A percentile compares a stretch with the other conserved stretches of the same genome.
These are phyloP conservation scores for Citrus australasica DNA, from an alignment of 345 rosid genomes.

Conservation along the genomic window DNA sequence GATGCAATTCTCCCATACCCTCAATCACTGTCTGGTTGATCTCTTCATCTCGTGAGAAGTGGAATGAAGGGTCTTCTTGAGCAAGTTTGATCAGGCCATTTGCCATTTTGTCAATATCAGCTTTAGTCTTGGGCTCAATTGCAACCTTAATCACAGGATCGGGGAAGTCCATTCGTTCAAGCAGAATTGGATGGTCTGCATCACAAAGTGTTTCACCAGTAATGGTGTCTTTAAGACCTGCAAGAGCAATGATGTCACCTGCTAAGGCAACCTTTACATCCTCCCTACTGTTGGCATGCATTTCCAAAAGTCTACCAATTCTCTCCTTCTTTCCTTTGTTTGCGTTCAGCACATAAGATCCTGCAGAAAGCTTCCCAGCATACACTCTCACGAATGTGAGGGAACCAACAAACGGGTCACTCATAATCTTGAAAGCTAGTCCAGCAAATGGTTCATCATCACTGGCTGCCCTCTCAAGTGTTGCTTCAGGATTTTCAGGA, in stretches of 20 bases:
- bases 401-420: constrained; percentile 89
- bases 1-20: constrained; percentile 99
- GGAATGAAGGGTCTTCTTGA: constrained; percentile 98
- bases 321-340: constrained; percentile 98
- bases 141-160: constrained; percentile 98
- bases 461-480: constrained; percentile 51
- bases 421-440: constrained; percentile 97
- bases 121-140: constrained; percentile 97
- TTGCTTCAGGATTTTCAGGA: constrained; percentile 78
- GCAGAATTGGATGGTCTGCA: constrained; percentile 70
- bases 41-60: constrained; percentile 94
- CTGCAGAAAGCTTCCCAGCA: constrained; percentile 79
- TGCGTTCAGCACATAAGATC: constrained; percentile 85
- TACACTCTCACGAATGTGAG: constrained; percentile 93
- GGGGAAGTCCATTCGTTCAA: constrained; percentile 97
- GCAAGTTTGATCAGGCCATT: constrained; percentile 88
- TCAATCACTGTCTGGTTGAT: constrained; percentile 95
- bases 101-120: constrained; percentile 91
- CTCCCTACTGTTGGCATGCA: constrained; percentile 98
- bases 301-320: constrained; percentile 91
- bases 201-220: constrained; percentile 89
- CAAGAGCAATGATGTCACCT: constrained; percentile 90
- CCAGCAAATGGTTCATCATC: constrained; percentile 89
- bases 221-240: constrained; percentile 85
- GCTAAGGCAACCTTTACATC: constrained; percentile 83